Evolutionary conservation across 176 grass and related monocot genomes (phyloP), one percentile per base, ranked within the genome.

Genomic region (Oryza rufipogon): DNA sequence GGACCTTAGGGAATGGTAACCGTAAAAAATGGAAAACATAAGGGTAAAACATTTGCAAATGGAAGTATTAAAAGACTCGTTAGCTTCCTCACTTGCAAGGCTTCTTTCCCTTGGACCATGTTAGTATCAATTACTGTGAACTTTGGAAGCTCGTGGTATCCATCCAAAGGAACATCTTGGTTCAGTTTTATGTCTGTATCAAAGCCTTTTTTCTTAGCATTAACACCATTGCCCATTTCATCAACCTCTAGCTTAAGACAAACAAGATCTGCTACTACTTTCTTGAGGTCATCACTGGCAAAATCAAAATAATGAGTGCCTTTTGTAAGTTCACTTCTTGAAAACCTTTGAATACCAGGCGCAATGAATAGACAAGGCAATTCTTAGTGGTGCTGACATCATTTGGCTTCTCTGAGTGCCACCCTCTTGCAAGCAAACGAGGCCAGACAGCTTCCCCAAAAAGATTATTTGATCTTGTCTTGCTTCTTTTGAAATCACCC

Each of bases 381-480:
- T 91, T 86, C 80, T 94, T 99, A 22, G 88, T 89, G 46, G 78
- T 79, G 77, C 74, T 90, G 26, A 75, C 66, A 89, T 98, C 96
- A 73, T 91, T 89, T 44, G 96, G 93, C 87, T 95, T 87, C 80
- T 98, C 91, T 49, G 96, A 99, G 39, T 93, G 93, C 93, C 96
- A 99, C 9, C 96, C 96, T 76, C 86, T 92, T 75, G 93, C 93
- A 80, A 99, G 88, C 75, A 99, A 88, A 77, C 96, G 93, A 8
- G 96, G 96, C 91, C 96, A 98, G 10, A 93, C 83, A 36, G 89
- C 89, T 90, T 98, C 96, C 96, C 89, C 95, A 64, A 98, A 98
- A 65, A 95, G 84, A 90, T 95, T 89, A 75, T 95, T 95, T 67
- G 93, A 90, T 71, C 80, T 87, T 83, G 93, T 89, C 66, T 98